Evolutionary conservation across 1,139 yeast genomes (phyloP).

Genomic region (Sugiyamaella xylanicola): DNA sequence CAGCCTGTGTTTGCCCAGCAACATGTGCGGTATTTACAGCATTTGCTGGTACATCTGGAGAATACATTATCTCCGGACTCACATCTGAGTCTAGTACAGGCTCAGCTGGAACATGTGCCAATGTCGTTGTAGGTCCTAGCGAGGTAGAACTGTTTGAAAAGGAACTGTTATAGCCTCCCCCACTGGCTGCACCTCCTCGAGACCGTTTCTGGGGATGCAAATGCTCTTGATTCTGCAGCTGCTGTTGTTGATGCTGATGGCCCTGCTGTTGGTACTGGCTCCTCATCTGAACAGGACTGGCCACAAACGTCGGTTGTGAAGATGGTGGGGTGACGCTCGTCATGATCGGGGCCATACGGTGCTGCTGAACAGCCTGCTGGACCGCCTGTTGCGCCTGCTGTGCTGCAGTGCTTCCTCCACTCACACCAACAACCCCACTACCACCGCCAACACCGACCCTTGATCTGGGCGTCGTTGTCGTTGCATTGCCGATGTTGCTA

Average conservation of each 20-base stretch:
- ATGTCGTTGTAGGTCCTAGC: background rate
- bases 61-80: background rate
- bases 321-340: conserved; percentile 8
- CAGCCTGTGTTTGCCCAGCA: background rate
- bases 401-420: background rate
- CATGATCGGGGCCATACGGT: conserved; percentile 7
- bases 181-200: background rate
- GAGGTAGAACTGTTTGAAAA: conserved; percentile 11
- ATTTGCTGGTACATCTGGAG: background rate
- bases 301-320: conserved; percentile 1
- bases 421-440: too few relatives aligned
- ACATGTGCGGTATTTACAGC: background rate
- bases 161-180: conserved; percentile 2
- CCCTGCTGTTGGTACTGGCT: background rate
- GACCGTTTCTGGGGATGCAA: background rate
- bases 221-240: background rate
- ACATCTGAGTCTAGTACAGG: background rate
- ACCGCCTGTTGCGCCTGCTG: conserved; percentile 15
- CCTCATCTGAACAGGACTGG: background rate
- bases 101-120: conserved; percentile 3
- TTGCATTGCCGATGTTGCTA: background rate
- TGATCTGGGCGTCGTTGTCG: background rate
- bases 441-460: too few relatives aligned
- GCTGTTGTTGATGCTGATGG: conserved; percentile 10
- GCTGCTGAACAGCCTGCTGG: conserved; percentile 14